phyloP scores from a whole-genome alignment of 1,284 basidiomycete species.

The Gymnopus androsaceus region DNA sequence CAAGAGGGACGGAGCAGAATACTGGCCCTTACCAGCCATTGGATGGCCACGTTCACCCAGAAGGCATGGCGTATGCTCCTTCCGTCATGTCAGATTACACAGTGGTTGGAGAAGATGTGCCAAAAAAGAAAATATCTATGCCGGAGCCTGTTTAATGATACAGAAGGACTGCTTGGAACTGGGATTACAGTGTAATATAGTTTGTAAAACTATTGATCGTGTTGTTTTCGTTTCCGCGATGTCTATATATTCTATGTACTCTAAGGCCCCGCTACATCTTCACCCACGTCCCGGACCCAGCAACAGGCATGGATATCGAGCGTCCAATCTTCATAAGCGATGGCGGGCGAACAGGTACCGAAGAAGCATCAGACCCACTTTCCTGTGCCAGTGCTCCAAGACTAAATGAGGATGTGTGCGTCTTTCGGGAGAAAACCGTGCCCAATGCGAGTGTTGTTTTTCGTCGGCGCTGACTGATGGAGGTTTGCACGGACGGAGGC shows the following conservation, averaged over 20 bases:
- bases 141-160: neutral
- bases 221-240: too few relatives aligned
- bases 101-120: neutral
- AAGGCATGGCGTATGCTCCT: neutral
- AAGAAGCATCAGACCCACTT: neutral
- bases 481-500: neutral
- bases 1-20: neutral
- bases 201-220: too few relatives aligned
- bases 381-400: neutral
- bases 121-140: neutral
- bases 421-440: neutral
- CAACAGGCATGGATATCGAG: neutral
- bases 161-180: neutral
- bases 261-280: neutral
- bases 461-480: neutral
- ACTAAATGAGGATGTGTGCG: neutral
- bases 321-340: neutral
- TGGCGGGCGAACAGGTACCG: neutral
- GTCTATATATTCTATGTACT: too few relatives aligned
- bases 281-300: neutral
- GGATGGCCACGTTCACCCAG: conserved; percentile 2
- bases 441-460: neutral
- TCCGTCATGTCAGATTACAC: neutral
- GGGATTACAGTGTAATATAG: too few relatives aligned
- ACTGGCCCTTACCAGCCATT: neutral